A percentile compares a stretch with the other conserved stretches of the same genome.
These are phyloP conservation scores for Apophysomyces variabilis DNA, from an alignment of 371 early-diverging fungal species.

Conservation along the genomic window DNA sequence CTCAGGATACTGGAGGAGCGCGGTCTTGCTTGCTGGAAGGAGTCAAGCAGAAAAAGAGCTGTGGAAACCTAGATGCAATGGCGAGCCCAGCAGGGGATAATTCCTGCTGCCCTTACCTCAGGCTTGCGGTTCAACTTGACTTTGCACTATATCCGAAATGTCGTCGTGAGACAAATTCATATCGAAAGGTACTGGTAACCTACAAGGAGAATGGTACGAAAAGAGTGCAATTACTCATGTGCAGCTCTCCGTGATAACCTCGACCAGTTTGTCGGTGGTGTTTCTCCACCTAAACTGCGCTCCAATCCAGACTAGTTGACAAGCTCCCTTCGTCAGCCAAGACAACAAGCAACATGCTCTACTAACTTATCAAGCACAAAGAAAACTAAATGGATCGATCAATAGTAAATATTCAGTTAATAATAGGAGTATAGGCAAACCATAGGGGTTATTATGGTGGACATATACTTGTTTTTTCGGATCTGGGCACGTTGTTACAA, in stretches of 20 bases:
- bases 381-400: no score
- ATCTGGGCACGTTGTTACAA: no score
- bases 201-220: constrained; percentile 10
- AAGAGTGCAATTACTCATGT: constrained; percentile 11
- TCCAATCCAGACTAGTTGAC: not conserved
- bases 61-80: not conserved
- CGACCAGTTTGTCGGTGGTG: not conserved
- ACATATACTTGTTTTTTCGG: no score
- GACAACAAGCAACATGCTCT: no score
- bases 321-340: not conserved
- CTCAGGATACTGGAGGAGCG: not conserved
- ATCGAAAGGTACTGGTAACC: constrained; percentile 17
- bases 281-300: constrained; percentile 7
- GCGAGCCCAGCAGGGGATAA: no score
- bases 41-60: not conserved
- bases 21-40: not conserved
- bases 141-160: constrained; percentile 20
- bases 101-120: no score
- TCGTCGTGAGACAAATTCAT: constrained; percentile 22
- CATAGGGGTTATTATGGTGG: no score
- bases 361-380: no score
- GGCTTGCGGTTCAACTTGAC: no score
- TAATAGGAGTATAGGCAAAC: no score
- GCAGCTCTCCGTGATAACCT: not conserved
- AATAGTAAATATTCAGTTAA: no score